Evolutionary conservation across 345 rosid species (phyloP).

Genomic region (Firmiana major): DNA sequence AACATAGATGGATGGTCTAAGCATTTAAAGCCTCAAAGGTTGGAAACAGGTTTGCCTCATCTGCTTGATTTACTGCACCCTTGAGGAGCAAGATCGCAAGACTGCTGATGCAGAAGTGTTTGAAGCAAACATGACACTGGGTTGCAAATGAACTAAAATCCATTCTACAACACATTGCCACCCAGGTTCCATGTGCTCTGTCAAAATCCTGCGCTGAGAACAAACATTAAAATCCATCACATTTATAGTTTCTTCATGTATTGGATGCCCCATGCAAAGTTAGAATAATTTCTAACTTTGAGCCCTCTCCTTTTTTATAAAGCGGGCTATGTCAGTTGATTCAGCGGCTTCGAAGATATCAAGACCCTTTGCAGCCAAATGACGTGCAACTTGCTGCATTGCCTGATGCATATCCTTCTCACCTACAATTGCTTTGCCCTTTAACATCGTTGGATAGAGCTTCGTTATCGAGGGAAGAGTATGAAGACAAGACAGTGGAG

Average conservation of each 20-base stretch:
- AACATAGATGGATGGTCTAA: background rate
- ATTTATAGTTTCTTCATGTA: background rate
- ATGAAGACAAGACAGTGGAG: background rate
- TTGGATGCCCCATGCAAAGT: background rate
- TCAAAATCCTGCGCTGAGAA: slow-evolving; percentile 27
- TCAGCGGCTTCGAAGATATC: slow-evolving; percentile 25
- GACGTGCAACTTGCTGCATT: slow-evolving; percentile 27
- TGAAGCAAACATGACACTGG: slow-evolving; percentile 34
- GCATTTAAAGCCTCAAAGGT: slow-evolving; percentile 16
- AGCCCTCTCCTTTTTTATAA: slow-evolving; percentile 25
- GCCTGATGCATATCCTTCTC: slow-evolving; percentile 19
- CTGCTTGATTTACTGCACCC: slow-evolving; percentile 17
- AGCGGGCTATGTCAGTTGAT: slow-evolving; percentile 28
- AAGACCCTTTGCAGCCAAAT: slow-evolving; percentile 25
- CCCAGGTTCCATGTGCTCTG: slow-evolving; percentile 15
- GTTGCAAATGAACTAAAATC: slow-evolving; percentile 33
- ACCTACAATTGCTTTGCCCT: slow-evolving; percentile 22
- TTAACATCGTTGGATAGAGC: slow-evolving; percentile 6
- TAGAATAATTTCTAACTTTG: background rate
- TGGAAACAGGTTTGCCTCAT: slow-evolving; percentile 13
- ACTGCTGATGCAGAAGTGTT: slow-evolving; percentile 24
- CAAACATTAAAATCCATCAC: background rate
- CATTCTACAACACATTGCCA: slow-evolving; percentile 31
- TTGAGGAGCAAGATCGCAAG: slow-evolving; percentile 24
- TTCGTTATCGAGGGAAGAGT: background rate